Percentiles rank a stretch among this genome's conserved stretches.
phyloP scores from a whole-genome alignment of 169 alveolate genomes.

The Babesia divergens region DNA sequence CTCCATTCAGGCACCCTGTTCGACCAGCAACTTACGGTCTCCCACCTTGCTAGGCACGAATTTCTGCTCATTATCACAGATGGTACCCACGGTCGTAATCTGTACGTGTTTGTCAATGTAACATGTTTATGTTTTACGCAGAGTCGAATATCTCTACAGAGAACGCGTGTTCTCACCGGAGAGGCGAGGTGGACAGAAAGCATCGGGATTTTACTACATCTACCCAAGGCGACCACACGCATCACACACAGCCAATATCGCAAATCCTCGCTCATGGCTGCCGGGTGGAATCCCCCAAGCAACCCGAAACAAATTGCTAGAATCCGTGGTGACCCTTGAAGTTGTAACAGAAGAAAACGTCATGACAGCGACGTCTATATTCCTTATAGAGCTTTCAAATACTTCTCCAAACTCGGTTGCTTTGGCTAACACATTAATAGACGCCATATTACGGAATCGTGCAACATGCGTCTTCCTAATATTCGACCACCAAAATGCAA shows the following conservation, averaged over 20 bases:
- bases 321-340: slow-evolving; percentile 13
- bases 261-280: slow-evolving; percentile 4
- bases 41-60: slow-evolving; percentile 42
- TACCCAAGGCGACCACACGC: slow-evolving; percentile 4
- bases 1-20: slow-evolving; percentile 10
- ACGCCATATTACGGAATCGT: slow-evolving; percentile 10
- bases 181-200: not conserved
- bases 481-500: slow-evolving; percentile 5
- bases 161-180: slow-evolving; percentile 37
- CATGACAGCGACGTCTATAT: slow-evolving; percentile 12
- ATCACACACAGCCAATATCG: not conserved
- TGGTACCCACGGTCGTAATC: slow-evolving; percentile 28
- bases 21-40: slow-evolving; percentile 26
- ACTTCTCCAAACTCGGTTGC: not conserved
- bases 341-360: slow-evolving; percentile 31
- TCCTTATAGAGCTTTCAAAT: slow-evolving; percentile 18
- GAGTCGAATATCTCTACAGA: slow-evolving; percentile 39
- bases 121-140: not conserved
- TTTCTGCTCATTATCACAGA: slow-evolving; percentile 17
- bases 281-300: slow-evolving; percentile 7
- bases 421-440: slow-evolving; percentile 30
- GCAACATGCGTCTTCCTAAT: slow-evolving; percentile 5
- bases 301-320: not conserved
- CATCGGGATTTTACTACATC: slow-evolving; percentile 12
- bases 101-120: not conserved